Conservation (phyloP, 1,284 basidiomycete genomes). For the Puccinia hordei region DNA sequence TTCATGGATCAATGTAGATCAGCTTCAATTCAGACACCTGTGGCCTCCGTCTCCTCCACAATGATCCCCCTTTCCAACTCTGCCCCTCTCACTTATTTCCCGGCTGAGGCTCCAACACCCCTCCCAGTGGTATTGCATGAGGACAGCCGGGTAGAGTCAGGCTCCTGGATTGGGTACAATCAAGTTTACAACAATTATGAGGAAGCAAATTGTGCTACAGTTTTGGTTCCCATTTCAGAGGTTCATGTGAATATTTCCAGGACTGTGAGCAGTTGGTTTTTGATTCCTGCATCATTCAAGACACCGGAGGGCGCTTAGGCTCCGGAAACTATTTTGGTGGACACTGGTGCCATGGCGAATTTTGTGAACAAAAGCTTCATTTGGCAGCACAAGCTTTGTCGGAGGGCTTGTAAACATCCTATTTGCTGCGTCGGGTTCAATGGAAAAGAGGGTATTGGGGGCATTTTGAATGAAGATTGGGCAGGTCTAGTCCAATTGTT, state of each 20-base stretch:
- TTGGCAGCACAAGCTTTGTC: not conserved
- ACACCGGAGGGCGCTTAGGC: not conserved
- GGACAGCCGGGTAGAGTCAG: too few relatives aligned
- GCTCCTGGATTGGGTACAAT: not conserved
- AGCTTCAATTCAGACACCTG: not conserved
- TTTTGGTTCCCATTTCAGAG: not conserved
- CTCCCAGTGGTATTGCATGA: too few relatives aligned
- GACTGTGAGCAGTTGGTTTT: not conserved
- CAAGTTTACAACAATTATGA: not conserved
- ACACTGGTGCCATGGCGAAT: not conserved
- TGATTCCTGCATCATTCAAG: not conserved
- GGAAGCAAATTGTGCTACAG: not conserved
- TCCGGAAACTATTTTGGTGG: not conserved
- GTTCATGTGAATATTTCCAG: not conserved
- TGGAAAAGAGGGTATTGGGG: not conserved
- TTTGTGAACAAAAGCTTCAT: conserved; percentile 7
- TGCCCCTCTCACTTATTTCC: not conserved
- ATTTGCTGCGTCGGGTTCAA: conserved; percentile 6
- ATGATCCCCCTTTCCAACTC: too few relatives aligned
- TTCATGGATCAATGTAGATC: not conserved
- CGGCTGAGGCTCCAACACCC: too few relatives aligned
- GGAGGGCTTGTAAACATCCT: not conserved
- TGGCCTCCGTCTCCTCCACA: too few relatives aligned
- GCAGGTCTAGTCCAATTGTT: not conserved
- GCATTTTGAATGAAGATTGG: conserved; percentile 6